Conservation (phyloP, 225 moss, liverwort and hornwort genomes). For the Sphagnum tenellum region DNA sequence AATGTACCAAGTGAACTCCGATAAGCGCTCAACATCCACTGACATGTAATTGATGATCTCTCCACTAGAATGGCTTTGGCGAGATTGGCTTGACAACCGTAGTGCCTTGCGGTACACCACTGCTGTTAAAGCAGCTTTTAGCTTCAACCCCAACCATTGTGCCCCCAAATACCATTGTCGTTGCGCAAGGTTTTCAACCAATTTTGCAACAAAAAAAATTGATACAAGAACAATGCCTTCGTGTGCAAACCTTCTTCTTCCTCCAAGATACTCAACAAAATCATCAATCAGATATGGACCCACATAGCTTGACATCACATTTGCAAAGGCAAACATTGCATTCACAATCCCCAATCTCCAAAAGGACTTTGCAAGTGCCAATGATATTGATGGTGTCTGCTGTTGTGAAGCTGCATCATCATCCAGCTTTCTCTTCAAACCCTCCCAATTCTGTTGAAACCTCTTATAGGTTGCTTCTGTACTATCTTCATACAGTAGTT, state of each 20-base stretch:
- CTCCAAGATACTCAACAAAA: constrained; percentile 34
- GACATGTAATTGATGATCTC: constrained; percentile 72
- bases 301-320: constrained; percentile 15
- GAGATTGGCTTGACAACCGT: constrained; percentile 43
- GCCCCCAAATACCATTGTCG: constrained; percentile 27
- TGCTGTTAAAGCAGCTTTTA: constrained; percentile 37
- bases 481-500: constrained; percentile 13
- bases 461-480: constrained; percentile 5
- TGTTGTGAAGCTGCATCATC: no score
- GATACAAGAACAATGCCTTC: constrained; percentile 43
- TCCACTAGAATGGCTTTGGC: constrained; percentile 42
- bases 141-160: constrained; percentile 14
- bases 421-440: neutral
- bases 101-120: constrained; percentile 41
- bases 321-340: constrained; percentile 4
- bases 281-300: constrained; percentile 28
- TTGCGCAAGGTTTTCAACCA: constrained; percentile 22
- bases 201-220: constrained; percentile 22
- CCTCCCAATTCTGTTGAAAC: constrained; percentile 12
- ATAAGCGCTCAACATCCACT: constrained; percentile 49
- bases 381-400: constrained; percentile 7
- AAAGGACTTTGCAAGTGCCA: constrained; percentile 8
- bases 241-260: constrained; percentile 18
- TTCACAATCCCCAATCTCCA: constrained; percentile 13
- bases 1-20: constrained; percentile 30